Base-by-base conservation (phyloP, 1,284 basidiomycete species). In the Clitocybe nebularis region DNA sequence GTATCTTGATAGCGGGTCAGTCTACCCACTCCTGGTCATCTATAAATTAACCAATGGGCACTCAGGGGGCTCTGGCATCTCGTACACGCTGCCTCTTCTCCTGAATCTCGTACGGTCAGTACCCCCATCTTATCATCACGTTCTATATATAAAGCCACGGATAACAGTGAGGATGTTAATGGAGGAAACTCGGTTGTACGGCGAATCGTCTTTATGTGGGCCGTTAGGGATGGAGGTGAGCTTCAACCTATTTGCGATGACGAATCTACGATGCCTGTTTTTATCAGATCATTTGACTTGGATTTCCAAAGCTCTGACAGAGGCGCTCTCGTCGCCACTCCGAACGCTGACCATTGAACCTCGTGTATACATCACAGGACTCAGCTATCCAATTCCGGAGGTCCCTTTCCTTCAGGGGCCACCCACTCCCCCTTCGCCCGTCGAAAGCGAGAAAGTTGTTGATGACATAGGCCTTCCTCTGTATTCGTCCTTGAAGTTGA, bases 401-500 rank as follows among this genome's bases (percentile, higher is more conserved):
- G 45, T 58, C 6, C 55, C 58, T 17, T 26, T 29, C 14, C 11
- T 29, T 11, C 8, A 33, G 34, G 19, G 17, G 24, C 49, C 19
- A 47, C 49, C 37, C 35, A 36, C 20, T 56, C 57, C 32, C 38
- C 34, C 41, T 13, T 46, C 47, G 16, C 36, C 43, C n/a, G 30
- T 16, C 2, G 41, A 39, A 8, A 44, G 49, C 22, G 54, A 58
- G 29, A 58, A 60, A 47, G 47, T 40, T 8, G 44, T 45, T 9
- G 42, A 46, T 24, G n/a, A n/a, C n/a, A n/a, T n/a, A n/a, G n/a
- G n/a, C n/a, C 41, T 59, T 11, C 57, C 60, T 16, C 38, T 44
- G 3, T 69, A 66, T 46, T 62, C 58, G n/a, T 55, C 64, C 2
- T 52, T 71, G 19, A 69, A 63, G 45, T 55, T 71, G 41, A 58